Evolutionary conservation across 2,329 filamentous ascomycete genomes (phyloP), one percentile per base, ranked within the genome.

Genomic region (Cercospora canescens): DNA sequence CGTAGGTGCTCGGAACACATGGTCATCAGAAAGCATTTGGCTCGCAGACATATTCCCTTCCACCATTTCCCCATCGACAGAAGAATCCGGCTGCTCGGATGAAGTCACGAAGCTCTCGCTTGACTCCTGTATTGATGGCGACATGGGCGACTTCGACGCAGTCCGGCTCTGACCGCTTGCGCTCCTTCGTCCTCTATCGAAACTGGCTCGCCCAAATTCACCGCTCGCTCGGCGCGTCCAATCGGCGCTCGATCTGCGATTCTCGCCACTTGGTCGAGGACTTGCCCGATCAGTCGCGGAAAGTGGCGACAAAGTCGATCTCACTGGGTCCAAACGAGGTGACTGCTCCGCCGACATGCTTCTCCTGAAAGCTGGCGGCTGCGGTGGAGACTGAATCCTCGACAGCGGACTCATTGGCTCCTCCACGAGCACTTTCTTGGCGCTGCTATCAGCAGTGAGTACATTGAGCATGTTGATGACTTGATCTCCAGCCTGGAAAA

Each of bases 21-120:
- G 92, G 72, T 93, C 97, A 35, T 91, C 88, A 61, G 88, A 87
- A 8, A 99, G 81, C 39, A 98, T 97, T 78, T 97, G 93, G 76
- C 94, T 98, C 2, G 92, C 94, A 3, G 94, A 96, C 56, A 90
- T 76, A 62, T 76, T 68, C 7, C 65, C 65, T 16, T 68, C 67
- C 56, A 65, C 56, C 55, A 32, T 63, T 57, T 55, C 60, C 30
- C 68, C 65, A 63, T 70, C 59, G n/a, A 69, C 41, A 21, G 71
- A 63, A 63, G 71, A 72, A 21, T 71, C 56, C 8, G 65, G 69
- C 14, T 72, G 72, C 24, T 77, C 76, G 3, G 74, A 74, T 2
- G 74, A 71, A 3, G 73, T 75, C n/a, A 70, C 86, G 67, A 89
- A 92, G 2, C 93, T 96, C 67, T 93, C 92, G 0, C 88, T 88